Conservation (phyloP, 2,329 filamentous ascomycete genomes). For the Beauveria australis region DNA sequence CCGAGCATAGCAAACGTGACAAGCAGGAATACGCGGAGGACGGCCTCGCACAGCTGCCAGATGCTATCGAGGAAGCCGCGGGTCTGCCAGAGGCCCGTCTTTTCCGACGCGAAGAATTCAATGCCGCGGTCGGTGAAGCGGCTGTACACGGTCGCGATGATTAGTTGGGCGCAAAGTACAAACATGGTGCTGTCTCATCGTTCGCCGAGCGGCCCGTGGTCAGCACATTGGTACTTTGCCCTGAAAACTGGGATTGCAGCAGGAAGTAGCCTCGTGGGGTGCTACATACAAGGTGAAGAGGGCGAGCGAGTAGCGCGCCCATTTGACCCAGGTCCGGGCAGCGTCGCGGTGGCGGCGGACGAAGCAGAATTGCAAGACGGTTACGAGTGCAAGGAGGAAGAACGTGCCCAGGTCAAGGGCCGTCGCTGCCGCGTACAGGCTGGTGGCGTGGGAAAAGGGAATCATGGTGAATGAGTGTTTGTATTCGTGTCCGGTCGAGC, state of each 20-base stretch:
- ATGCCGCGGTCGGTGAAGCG: conserved; percentile 7
- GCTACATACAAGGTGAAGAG: conserved; percentile 2
- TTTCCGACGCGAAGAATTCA: conserved; percentile 1
- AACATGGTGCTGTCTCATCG: not conserved
- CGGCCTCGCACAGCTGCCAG: conserved; percentile 2
- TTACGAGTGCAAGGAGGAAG: not conserved
- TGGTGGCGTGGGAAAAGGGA: not conserved
- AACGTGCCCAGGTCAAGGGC: not conserved
- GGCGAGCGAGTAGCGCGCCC: conserved; percentile 1
- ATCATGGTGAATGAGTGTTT: not conserved
- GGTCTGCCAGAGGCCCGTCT: not conserved
- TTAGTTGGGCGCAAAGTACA: not conserved
- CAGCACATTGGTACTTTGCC: not conserved
- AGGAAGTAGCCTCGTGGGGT: not conserved
- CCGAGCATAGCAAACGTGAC: not conserved
- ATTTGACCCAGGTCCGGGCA: conserved; percentile 3
- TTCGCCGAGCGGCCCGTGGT: not conserved
- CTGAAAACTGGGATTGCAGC: too few species aligned
- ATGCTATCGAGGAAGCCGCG: conserved; percentile 4
- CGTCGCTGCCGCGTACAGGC: not conserved
- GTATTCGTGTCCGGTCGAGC: too few species aligned
- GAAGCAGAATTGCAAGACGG: conserved; percentile 7
- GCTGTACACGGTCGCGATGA: conserved; percentile 5
- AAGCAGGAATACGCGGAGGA: conserved; percentile 1
- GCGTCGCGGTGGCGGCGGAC: conserved; percentile 8